Conservation (phyloP, 2,329 filamentous ascomycete species). For the Drechslerella dactyloides region DNA sequence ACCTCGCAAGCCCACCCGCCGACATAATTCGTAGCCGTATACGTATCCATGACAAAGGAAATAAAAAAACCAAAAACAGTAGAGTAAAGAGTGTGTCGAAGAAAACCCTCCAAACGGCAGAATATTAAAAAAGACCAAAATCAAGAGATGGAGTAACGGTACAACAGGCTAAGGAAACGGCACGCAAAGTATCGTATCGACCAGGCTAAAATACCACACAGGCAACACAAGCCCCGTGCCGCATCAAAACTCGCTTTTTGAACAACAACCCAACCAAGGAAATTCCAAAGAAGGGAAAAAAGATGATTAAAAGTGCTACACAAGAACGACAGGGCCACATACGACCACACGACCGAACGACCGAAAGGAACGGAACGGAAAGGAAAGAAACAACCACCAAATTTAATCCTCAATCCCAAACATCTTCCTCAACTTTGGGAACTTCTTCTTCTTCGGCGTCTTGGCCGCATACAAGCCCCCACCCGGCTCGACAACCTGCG, state of each 20-base stretch:
- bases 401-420: constrained; percentile 46
- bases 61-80: background rate
- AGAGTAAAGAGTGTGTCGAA: background rate
- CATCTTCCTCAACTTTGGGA: constrained; percentile 44
- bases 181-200: constrained; percentile 1
- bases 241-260: background rate
- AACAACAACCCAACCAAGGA: background rate
- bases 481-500: constrained; percentile 29
- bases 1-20: no score
- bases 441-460: constrained; percentile 47
- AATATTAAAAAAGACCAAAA: no score
- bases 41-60: constrained; percentile 12
- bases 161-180: constrained; percentile 1
- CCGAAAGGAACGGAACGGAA: background rate
- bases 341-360: background rate
- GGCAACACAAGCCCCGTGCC: background rate
- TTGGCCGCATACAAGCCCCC: constrained; percentile 35
- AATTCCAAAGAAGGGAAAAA: background rate
- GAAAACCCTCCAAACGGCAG: no score
- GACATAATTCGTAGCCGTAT: no score
- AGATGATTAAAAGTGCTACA: constrained; percentile 8
- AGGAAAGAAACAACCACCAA: background rate
- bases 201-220: background rate
- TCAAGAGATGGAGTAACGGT: no score
- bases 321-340: constrained; percentile 15